Conservation (phyloP, 495 filamentous ascomycete species). For the Xanthoparmelia taractica region DNA sequence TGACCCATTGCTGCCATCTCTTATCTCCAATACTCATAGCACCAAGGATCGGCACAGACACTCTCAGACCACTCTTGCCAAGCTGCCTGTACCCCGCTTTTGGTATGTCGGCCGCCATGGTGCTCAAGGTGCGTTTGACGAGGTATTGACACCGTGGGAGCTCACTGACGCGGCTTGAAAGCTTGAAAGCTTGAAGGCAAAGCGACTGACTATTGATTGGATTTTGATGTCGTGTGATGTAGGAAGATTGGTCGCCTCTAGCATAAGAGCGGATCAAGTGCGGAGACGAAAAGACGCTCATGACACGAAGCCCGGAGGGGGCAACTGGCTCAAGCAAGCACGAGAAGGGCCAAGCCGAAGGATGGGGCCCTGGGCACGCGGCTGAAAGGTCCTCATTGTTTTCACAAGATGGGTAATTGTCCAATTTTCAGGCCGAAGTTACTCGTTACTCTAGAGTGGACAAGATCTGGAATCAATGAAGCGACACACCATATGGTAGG, state of each 20-base stretch:
- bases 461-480: background rate
- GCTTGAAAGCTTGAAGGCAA: background rate
- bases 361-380: background rate
- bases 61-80: conserved; percentile 37
- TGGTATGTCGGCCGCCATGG: conserved; percentile 14
- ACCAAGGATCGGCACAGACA: conserved; percentile 43
- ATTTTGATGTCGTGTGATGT: no score
- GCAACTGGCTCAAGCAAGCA: background rate
- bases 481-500: background rate
- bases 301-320: background rate
- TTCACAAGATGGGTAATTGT: background rate
- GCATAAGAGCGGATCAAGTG: background rate
- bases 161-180: background rate
- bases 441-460: background rate
- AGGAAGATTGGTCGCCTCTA: background rate
- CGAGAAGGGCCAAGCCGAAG: background rate
- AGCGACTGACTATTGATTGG: no score
- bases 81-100: conserved; percentile 38
- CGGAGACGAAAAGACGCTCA: background rate
- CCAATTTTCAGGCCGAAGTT: background rate
- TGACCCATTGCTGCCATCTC: conserved; percentile 38
- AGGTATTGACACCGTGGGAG: background rate
- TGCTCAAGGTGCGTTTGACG: background rate
- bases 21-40: conserved; percentile 41
- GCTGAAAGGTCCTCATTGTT: background rate